Conservation (phyloP, 805 yeast genomes). For the Ogataea nakhonphanomensis region DNA sequence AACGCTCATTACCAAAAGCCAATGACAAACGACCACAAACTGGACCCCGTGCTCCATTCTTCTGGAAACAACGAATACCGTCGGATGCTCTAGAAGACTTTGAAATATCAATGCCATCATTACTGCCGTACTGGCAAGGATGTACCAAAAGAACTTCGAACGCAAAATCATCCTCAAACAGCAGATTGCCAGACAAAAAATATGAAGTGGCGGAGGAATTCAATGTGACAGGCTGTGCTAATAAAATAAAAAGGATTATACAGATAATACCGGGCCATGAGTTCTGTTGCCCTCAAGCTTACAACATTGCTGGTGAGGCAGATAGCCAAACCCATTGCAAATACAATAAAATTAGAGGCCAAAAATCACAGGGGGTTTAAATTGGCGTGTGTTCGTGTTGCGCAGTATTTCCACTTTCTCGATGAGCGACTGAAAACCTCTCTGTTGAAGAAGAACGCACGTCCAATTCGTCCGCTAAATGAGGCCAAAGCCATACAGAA, state of each 20-base stretch:
- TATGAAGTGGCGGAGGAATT: conserved; percentile 7
- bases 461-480: conserved; percentile 70
- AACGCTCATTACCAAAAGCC: conserved; percentile 37
- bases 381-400: conserved; percentile 59
- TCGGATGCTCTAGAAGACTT: conserved; percentile 43
- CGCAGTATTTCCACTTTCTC: conserved; percentile 66
- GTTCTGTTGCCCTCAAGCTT: conserved; percentile 71
- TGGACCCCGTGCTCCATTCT: conserved; percentile 50
- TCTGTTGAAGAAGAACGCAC: conserved; percentile 50
- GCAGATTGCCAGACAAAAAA: conserved; percentile 2
- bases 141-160: conserved; percentile 22
- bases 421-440: conserved; percentile 62
- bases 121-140: conserved; percentile 32
- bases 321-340: conserved; percentile 76
- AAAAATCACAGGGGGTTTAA: conserved; percentile 66
- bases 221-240: conserved; percentile 10
- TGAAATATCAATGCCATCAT: conserved; percentile 36
- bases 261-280: conserved; percentile 41
- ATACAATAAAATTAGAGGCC: conserved; percentile 67
- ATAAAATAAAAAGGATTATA: neutral
- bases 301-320: conserved; percentile 70
- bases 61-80: conserved; percentile 46
- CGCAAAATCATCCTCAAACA: conserved; percentile 3
- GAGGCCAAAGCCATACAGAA: conserved; percentile 78
- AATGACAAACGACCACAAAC: conserved; percentile 39